Conservation (phyloP, 768 basidiomycete genomes). For the Calocera viscosa region DNA sequence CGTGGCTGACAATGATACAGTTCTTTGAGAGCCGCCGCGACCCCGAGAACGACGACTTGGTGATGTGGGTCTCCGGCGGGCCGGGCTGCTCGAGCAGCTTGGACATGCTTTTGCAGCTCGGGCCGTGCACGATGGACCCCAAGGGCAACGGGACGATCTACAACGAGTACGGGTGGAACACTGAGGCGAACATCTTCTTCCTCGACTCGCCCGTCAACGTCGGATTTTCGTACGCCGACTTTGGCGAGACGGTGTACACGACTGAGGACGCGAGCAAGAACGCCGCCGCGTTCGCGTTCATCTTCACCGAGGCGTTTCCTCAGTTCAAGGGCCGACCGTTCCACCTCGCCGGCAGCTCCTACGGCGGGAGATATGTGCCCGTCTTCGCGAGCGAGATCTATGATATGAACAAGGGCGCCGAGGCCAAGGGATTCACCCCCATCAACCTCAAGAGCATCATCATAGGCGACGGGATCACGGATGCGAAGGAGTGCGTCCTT, state of each 20-base stretch:
- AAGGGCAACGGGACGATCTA: constrained; percentile 9
- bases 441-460: constrained; percentile 62
- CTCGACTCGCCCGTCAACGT: constrained; percentile 19
- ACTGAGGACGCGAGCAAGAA: constrained; percentile 58
- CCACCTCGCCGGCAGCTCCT: constrained; percentile 50
- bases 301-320: constrained; percentile 63
- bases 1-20: constrained; percentile 10
- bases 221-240: constrained; percentile 17
- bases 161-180: constrained; percentile 18
- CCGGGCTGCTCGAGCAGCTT: constrained; percentile 1
- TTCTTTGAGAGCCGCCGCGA: constrained; percentile 14
- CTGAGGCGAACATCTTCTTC: constrained; percentile 18
- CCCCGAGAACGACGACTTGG: constrained; percentile 15
- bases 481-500: constrained; percentile 36
- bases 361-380: constrained; percentile 27
- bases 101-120: constrained; percentile 11
- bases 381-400: constrained; percentile 61
- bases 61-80: constrained; percentile 14
- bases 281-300: constrained; percentile 54
- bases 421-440: constrained; percentile 36
- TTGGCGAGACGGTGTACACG: constrained; percentile 26
- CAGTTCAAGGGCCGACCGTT: constrained; percentile 56
- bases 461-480: constrained; percentile 37
- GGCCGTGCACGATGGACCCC: constrained; percentile 11
- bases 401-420: constrained; percentile 51